Base-by-base conservation (phyloP, 1,139 yeast genomes). In the Debaryomycetaceae sp. region DNA sequence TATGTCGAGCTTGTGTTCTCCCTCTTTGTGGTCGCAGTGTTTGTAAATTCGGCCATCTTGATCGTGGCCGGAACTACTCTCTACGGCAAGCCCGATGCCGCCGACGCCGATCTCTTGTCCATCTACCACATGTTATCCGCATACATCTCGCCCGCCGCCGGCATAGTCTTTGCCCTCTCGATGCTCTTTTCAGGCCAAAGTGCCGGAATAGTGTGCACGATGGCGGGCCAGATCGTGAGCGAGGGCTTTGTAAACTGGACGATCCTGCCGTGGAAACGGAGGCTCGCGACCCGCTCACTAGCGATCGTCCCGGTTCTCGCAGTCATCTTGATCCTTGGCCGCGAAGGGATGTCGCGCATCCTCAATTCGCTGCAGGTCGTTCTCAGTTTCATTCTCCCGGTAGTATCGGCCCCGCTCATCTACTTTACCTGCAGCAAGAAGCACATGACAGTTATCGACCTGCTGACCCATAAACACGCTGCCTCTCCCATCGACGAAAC, bases 201-300 rank as follows among this genome's bases (percentile, higher is more conserved):
- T 36, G 87, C 94, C 0, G 92, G 92, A 27, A 76, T 82, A 34
- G 87, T 82, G 2, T 82, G 93, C 48, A 82, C 94, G 0, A 77
- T 82, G 53, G 83, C 92, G 0, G 93, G 93, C 7, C 93, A 82
- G 49, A 77, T 82, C 42, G 86, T 82, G 4, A 68, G 82, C 39
- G 93, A 82, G 49, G 93, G 94, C 2, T 85, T 80, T 46, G 66
- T 82, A 26, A 69, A 73, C 35, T 81, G 93, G 92, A 69, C 69
- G 13, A 48, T 79, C 27, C 64, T 58, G 40, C 93, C 94, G 4
- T 82, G 93, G 93, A 46, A 76, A 27, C 65, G 93, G 48, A 62
- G 93, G 42, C 47, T 82, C 4, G 62, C 74, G 14, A 82, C 93
- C 0, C 64, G 94, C 53, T 54, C 68, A 13, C 72, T 82, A 34